Conservation (phyloP, 148 eudicot species). For the Amaranthus cruentus region DNA sequence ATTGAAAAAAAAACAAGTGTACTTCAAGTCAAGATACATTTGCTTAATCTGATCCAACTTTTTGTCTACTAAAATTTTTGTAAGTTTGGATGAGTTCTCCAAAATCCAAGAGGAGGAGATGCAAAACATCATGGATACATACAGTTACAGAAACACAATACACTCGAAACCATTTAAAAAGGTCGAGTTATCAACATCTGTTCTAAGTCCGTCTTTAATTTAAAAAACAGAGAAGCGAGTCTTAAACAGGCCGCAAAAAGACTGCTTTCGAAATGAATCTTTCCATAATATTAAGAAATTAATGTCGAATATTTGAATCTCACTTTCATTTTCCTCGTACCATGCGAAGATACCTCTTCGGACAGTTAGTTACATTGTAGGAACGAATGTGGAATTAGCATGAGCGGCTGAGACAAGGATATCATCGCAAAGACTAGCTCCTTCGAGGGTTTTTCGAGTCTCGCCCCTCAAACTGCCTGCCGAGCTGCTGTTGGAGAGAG, state of each 20-base stretch:
- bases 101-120: not conserved
- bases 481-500: constrained; percentile 73
- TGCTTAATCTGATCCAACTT: constrained; percentile 8
- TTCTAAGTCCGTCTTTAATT: constrained; percentile 8
- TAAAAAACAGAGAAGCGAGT: constrained; percentile 1
- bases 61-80: constrained; percentile 2
- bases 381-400: constrained; percentile 40
- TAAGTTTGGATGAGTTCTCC: constrained; percentile 5
- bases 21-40: not conserved
- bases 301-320: too few species aligned
- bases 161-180: not conserved
- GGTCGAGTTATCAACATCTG: not conserved
- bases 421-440: constrained; percentile 38
- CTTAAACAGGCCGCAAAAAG: constrained; percentile 6
- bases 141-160: constrained; percentile 8
- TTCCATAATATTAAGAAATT: not conserved
- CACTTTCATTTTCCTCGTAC: not conserved
- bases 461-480: constrained; percentile 59
- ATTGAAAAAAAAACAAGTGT: not conserved
- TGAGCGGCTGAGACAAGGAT: constrained; percentile 36
- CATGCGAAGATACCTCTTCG: not conserved
- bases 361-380: constrained; percentile 24
- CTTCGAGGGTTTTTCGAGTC: constrained; percentile 18
- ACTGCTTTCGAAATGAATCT: constrained; percentile 6
- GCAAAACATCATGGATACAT: constrained; percentile 12